Conservation (phyloP, 352 stramenopile species). For the Phytophthora parvispora region DNA sequence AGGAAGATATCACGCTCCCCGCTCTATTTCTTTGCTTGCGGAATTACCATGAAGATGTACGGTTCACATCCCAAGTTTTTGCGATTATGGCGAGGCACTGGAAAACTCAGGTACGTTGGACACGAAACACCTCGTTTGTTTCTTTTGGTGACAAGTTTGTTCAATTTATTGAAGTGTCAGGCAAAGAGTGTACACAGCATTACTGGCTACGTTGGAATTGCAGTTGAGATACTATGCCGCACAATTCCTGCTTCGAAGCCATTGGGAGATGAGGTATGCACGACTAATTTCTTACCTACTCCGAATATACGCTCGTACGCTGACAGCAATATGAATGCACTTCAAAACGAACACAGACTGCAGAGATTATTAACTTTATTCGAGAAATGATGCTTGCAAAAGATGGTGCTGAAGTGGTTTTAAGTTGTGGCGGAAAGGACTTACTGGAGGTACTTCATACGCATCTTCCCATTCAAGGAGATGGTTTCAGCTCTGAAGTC, state of each 20-base stretch:
- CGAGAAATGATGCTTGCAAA: slow-evolving; percentile 60
- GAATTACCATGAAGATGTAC: slow-evolving; percentile 49
- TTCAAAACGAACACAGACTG: slow-evolving; percentile 34
- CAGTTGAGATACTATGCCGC: slow-evolving; percentile 53
- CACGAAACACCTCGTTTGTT: neutral
- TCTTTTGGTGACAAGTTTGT: neutral
- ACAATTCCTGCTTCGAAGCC: slow-evolving; percentile 23
- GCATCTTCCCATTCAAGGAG: slow-evolving; percentile 1
- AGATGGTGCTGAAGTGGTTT: slow-evolving; percentile 59
- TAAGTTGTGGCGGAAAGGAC: slow-evolving; percentile 56
- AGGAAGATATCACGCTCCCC: slow-evolving; percentile 63
- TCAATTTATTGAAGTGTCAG: slow-evolving; percentile 2
- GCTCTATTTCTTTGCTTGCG: slow-evolving; percentile 77
- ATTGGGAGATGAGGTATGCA: slow-evolving; percentile 26
- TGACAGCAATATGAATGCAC: neutral
- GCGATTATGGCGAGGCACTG: slow-evolving; percentile 65
- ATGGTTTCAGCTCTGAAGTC: neutral
- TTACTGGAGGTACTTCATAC: slow-evolving; percentile 46
- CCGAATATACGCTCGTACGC: no score
- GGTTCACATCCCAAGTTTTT: slow-evolving; percentile 68
- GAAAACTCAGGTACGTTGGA: slow-evolving; percentile 37
- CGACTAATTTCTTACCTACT: no score
- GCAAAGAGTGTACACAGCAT: slow-evolving; percentile 49
- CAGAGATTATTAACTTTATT: slow-evolving; percentile 74
- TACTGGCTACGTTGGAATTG: slow-evolving; percentile 72